These are phyloP conservation scores for Centaurea solstitialis DNA, from an alignment of 129 eudicot genomes.

Conservation along the genomic window DNA sequence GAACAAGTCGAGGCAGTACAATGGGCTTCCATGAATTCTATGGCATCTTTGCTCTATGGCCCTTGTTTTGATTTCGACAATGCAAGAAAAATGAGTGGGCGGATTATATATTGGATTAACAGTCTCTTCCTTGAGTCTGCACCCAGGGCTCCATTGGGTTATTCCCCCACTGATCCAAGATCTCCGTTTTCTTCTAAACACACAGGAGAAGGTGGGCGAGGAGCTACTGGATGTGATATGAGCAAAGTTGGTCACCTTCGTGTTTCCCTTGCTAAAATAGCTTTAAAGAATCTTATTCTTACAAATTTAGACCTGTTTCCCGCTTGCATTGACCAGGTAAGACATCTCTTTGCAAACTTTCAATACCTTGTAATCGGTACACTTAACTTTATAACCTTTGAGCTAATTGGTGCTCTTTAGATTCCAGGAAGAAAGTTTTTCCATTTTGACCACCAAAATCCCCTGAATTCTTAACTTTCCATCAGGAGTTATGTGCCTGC, in stretches of 20 bases:
- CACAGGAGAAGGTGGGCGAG: conserved; percentile 64
- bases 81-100: conserved; percentile 94
- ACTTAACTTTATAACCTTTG: background rate
- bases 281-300: conserved; percentile 82
- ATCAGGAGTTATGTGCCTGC: background rate
- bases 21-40: conserved; percentile 95
- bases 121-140: conserved; percentile 85
- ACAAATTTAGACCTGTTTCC: conserved; percentile 93
- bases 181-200: conserved; percentile 69
- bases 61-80: conserved; percentile 93
- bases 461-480: background rate
- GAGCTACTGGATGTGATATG: conserved; percentile 66
- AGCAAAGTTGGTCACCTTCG: conserved; percentile 72
- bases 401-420: background rate
- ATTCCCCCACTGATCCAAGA: conserved; percentile 87
- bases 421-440: background rate
- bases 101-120: conserved; percentile 92
- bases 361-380: background rate
- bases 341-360: background rate
- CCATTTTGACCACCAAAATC: background rate
- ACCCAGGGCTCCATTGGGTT: conserved; percentile 75
- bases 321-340: conserved; percentile 97
- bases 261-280: conserved; percentile 82
- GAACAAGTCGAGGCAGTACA: conserved; percentile 95
- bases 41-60: conserved; percentile 93